Base-by-base conservation (phyloP, 495 filamentous ascomycete genomes). In the Thermothielavioides terrestris region DNA sequence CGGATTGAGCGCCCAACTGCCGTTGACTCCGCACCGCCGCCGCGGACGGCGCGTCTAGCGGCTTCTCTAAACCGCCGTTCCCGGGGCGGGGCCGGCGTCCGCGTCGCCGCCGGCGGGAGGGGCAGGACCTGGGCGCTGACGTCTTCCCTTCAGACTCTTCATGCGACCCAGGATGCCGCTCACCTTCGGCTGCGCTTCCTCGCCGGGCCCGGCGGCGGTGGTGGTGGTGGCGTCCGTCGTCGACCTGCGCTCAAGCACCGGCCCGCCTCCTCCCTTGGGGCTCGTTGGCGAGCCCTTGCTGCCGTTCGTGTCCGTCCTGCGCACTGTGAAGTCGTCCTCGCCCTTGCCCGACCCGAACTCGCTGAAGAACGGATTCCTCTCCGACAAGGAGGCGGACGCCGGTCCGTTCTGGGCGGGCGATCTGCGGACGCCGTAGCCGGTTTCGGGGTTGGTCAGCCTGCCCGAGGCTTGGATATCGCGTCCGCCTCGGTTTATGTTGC, bases 321-420 rank as follows among this genome's bases (percentile, higher is more conserved):
- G 67, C 43, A 75, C 70, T 27, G 59, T 65, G 39, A 68, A 63
- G 28, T 61, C 58, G 56, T 77, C 69, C 57, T 71, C 61, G 66
- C 61, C 61, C 32, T 53, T 55, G 30, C 47, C 46, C 51, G 35
- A 31, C 2, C 67, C 82, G 59, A 86, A 94, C 39, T 95, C 89
- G 50, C 77, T 76, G 66, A 94, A 94, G 73, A 94, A 96, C 4
- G 89, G 90, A 64, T 92, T 95, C 36, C 73, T 70, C 48, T 92
- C 72, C 30, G 59, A 84, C 41, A 63, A 86, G 53, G 66, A 91
- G 30, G 85, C 89, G 3, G 91, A 95, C 66, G 71, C 84, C 53
- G 80, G 46, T 22, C 60, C 58, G 34, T 55, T 86, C 17, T 91
- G 68, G 14, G 64, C 62, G 14, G 76, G 74, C 2, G 76, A 71